These are phyloP conservation scores for Lagenaria siceraria DNA, from an alignment of 306 rosid genomes.

Conservation along the genomic window DNA sequence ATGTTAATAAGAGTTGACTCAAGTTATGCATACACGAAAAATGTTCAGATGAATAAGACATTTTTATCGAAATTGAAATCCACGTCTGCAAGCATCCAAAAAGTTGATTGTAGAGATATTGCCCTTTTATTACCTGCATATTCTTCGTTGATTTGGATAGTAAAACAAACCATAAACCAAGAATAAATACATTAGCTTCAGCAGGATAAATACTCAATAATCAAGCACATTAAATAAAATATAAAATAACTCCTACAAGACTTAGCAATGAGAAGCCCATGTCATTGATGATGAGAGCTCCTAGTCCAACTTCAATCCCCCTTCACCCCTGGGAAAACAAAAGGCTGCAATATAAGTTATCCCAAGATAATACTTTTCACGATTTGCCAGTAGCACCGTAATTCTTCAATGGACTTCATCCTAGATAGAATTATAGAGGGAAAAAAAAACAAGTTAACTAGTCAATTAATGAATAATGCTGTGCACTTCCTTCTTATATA, in stretches of 20 bases:
- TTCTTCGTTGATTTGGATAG: neutral
- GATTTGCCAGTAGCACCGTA: neutral
- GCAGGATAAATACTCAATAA: neutral
- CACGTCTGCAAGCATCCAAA: neutral
- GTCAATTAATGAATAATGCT: neutral
- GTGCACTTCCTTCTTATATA: neutral
- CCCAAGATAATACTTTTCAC: neutral
- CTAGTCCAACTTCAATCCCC: neutral
- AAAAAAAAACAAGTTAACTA: neutral
- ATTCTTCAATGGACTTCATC: neutral
- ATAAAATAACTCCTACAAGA: neutral
- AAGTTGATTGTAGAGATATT: neutral
- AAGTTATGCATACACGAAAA: neutral
- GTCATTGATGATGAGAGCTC: neutral
- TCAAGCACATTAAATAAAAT: neutral
- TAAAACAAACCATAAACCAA: neutral
- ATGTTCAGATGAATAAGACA: neutral
- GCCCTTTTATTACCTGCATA: neutral
- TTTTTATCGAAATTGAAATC: neutral
- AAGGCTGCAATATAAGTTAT: neutral
- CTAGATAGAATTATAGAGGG: neutral
- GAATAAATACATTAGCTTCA: neutral
- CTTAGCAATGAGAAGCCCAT: neutral
- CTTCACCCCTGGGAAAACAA: neutral
- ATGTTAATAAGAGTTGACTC: neutral